Conservation (phyloP, 306 rosid species). For the Vachellia pachyceras region DNA sequence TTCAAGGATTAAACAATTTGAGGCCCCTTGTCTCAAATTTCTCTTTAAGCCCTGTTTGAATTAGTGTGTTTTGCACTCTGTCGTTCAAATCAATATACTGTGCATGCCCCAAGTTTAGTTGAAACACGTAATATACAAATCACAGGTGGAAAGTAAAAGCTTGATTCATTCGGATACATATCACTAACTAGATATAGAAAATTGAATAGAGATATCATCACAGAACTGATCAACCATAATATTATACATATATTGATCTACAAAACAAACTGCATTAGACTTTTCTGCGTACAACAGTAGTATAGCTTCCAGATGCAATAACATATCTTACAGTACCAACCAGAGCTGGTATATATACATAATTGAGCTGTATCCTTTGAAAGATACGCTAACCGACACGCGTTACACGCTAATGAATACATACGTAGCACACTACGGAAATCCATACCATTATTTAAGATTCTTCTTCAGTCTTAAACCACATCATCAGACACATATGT, state of each 20-base stretch:
- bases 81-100: not conserved
- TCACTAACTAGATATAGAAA: not conserved
- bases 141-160: not conserved
- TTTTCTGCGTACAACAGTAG: not conserved
- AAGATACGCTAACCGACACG: not conserved
- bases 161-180: not conserved
- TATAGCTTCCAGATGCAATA: conserved; percentile 1
- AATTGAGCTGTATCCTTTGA: not conserved
- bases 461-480: not conserved
- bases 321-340: too few relatives aligned
- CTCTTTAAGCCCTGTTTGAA: not conserved
- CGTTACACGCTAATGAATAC: not conserved
- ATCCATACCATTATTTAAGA: not conserved
- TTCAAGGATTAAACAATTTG: not conserved
- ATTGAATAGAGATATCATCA: not conserved
- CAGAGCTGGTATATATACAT: not conserved
- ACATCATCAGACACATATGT: not conserved
- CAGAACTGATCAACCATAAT: not conserved
- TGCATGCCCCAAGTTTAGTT: not conserved
- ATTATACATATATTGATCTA: not conserved
- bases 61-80: not conserved
- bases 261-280: not conserved
- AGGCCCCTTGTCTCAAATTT: not conserved
- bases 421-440: conserved; percentile 22
- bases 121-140: not conserved